These are phyloP conservation scores for Syzygium syzygioides DNA, from an alignment of 441 rosid species.

Conservation along the genomic window DNA sequence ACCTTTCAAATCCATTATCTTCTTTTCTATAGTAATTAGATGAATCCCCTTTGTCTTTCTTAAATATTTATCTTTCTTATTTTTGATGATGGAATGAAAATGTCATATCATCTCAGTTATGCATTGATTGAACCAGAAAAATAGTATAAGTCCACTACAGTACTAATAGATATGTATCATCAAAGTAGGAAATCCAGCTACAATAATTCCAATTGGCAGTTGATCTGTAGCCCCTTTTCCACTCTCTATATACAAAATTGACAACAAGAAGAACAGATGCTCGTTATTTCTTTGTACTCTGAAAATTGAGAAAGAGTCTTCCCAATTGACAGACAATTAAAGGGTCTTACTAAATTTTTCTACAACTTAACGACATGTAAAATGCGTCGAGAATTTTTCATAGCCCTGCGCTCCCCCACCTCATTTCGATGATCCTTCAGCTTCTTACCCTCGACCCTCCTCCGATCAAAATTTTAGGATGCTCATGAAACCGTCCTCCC, in stretches of 20 bases:
- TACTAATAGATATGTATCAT: not conserved
- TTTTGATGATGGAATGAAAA: not conserved
- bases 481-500: not conserved
- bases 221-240: not conserved
- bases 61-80: not conserved
- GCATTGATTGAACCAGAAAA: not conserved
- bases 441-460: not conserved
- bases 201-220: not conserved
- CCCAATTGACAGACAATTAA: not conserved
- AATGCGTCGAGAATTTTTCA: not conserved
- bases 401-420: not conserved
- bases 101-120: not conserved
- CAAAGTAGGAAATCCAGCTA: not conserved
- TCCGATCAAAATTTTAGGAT: not conserved
- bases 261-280: not conserved
- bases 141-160: not conserved
- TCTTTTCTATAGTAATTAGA: not conserved
- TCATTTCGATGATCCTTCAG: not conserved
- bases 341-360: not conserved
- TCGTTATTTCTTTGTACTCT: not conserved
- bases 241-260: not conserved
- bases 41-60: not conserved
- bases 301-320: not conserved
- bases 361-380: not conserved
- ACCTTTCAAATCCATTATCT: not conserved